phyloP scores from a whole-genome alignment of 768 basidiomycete species.

The Leccinum aurantiacum region DNA sequence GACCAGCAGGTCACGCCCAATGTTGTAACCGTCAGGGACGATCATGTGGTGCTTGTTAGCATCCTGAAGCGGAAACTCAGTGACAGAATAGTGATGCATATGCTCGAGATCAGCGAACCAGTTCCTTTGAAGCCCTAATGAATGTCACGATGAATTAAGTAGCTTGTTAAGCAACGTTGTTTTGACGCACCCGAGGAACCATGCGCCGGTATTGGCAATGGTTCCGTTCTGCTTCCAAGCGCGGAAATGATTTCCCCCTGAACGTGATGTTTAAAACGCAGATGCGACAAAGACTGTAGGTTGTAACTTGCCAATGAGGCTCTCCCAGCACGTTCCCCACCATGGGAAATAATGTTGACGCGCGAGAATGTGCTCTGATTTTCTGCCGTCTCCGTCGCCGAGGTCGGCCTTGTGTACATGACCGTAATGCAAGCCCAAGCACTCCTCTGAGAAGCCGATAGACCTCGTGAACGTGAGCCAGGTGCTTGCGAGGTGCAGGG shows the following conservation, averaged over 20 bases:
- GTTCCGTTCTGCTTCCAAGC: constrained; percentile 90
- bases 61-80: constrained; percentile 35
- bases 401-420: constrained; percentile 76
- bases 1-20: constrained; percentile 79
- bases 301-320: constrained; percentile 51
- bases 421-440: constrained; percentile 77
- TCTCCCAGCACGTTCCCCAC: constrained; percentile 90
- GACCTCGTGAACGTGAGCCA: constrained; percentile 45
- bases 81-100: background rate
- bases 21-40: constrained; percentile 75
- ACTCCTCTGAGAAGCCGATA: constrained; percentile 81
- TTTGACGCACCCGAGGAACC: constrained; percentile 74
- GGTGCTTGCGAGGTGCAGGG: background rate
- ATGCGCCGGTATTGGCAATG: constrained; percentile 67
- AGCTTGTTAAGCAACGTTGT: background rate
- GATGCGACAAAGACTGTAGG: background rate
- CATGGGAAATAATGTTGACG: constrained; percentile 78
- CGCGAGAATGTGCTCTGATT: constrained; percentile 67
- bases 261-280: constrained; percentile 5
- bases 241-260: constrained; percentile 86
- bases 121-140: constrained; percentile 75
- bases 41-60: constrained; percentile 71
- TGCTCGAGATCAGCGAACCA: constrained; percentile 34
- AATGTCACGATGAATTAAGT: background rate
- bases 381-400: constrained; percentile 76